Conservation (phyloP, 106 monocot genomes). For the Triglochin maritima region DNA sequence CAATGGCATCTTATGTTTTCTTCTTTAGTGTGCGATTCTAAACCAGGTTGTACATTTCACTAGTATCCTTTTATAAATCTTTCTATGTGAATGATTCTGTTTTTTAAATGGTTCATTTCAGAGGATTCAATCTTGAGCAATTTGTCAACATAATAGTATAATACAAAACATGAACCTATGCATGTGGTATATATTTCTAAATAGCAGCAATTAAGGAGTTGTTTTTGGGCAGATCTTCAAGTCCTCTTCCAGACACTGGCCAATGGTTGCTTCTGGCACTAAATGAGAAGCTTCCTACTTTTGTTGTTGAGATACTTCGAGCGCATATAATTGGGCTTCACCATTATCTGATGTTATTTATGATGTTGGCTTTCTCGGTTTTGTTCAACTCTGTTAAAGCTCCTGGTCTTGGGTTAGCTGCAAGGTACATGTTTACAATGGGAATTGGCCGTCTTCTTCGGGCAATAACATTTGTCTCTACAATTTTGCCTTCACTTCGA, state of each 20-base stretch:
- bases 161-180: too few relatives aligned
- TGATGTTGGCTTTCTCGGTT: constrained; percentile 93
- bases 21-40: too few relatives aligned
- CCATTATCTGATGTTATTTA: constrained; percentile 90
- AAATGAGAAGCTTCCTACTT: constrained; percentile 77
- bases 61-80: too few relatives aligned
- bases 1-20: too few relatives aligned
- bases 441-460: constrained; percentile 87
- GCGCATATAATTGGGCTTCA: constrained; percentile 78
- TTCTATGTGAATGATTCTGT: too few relatives aligned
- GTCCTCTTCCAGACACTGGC: constrained; percentile 94
- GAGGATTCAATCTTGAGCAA: too few relatives aligned
- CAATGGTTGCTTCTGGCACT: constrained; percentile 86
- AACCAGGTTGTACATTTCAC: too few relatives aligned
- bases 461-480: constrained; percentile 73
- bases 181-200: too few relatives aligned
- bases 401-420: constrained; percentile 83
- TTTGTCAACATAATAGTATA: too few relatives aligned
- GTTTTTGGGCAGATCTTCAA: constrained; percentile 50
- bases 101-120: too few relatives aligned
- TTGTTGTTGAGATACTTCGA: constrained; percentile 53
- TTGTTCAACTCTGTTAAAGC: constrained; percentile 73
- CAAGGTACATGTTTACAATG: constrained; percentile 98
- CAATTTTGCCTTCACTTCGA: constrained; percentile 79
- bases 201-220: background rate